Evolutionary conservation across 345 rosid species (phyloP), one percentile per base, ranked within the genome.

Genomic region (Durio zibethinus): DNA sequence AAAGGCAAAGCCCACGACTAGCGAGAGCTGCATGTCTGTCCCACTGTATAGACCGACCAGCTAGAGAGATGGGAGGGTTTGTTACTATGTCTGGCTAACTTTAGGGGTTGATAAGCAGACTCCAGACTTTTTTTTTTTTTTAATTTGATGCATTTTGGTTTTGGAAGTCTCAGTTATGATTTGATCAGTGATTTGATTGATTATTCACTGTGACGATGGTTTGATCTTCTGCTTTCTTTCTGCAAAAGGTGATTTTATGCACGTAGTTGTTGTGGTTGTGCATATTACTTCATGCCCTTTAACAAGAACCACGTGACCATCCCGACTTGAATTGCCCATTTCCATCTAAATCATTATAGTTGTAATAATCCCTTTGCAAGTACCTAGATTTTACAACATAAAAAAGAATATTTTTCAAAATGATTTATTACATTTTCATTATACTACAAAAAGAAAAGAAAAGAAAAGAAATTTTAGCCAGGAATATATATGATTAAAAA

Each of bases 111-210:
- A 4, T 21, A 5, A 23, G 31, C 5, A 14, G 7, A 43, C 8
- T n/a, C n/a, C n/a, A n/a, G n/a, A n/a, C n/a, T 20, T 52, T 18
- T 64, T 45, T 3, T 21, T 21, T 21, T 10, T 59, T 25, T 27
- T 8, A 0, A 33, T 15, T 62, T 18, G 15, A 25, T 14, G 1
- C 27, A 1, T 11, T 0, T 11, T 21, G n/a, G 6, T 40, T 68
- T 21, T 66, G 50, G 50, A 38, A 42, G 18, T 43, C 35, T 69
- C n/a, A 27, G 53, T 43, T 68, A 7, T 68, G 73, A 68, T 42
- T 23, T 67, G 72, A 43, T 43, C 33, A 67, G 72, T 42, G 53
- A 67, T 68, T 68, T 68, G 36, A 68, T n/a, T 23, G 72, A 68
- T 43, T 9, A 70, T 48, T 48, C 74, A 48, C 60, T 48, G 74